A percentile compares a stretch with the other conserved stretches of the same genome.
These are phyloP conservation scores for Xylaria grammica DNA, from an alignment of 495 filamentous ascomycete genomes.

Conservation along the genomic window DNA sequence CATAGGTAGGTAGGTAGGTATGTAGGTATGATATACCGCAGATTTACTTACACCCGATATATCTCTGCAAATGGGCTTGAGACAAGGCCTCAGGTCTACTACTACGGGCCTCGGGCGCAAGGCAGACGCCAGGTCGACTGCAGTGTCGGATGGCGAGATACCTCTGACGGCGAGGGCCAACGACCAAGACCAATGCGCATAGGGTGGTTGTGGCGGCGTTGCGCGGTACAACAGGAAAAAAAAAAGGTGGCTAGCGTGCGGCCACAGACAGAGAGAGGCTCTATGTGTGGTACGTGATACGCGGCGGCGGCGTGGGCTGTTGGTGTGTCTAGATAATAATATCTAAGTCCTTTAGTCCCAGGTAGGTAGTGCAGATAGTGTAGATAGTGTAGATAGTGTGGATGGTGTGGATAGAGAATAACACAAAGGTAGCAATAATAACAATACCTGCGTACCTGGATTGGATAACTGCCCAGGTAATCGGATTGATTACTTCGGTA, in stretches of 20 bases:
- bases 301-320: no score
- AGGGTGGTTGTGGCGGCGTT: not conserved
- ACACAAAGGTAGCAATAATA: no score
- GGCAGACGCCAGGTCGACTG: slow-evolving; percentile 7
- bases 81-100: slow-evolving; percentile 10
- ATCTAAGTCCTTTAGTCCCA: no score
- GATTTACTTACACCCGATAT: slow-evolving; percentile 24
- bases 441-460: no score
- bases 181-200: not conserved
- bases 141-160: not conserved
- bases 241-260: slow-evolving; percentile 9
- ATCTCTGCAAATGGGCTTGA: slow-evolving; percentile 16
- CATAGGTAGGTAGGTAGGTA: no score
- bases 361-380: no score
- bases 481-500: no score
- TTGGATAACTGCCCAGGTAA: no score
- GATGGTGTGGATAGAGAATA: no score
- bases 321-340: no score
- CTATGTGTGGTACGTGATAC: slow-evolving; percentile 2
- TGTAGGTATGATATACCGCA: no score
- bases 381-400: no score
- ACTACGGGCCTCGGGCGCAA: slow-evolving; percentile 15
- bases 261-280: not conserved
- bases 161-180: not conserved
- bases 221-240: slow-evolving; percentile 6